Evolutionary conservation across 345 rosid genomes (phyloP).

Genomic region (Melaleuca quinquenervia): DNA sequence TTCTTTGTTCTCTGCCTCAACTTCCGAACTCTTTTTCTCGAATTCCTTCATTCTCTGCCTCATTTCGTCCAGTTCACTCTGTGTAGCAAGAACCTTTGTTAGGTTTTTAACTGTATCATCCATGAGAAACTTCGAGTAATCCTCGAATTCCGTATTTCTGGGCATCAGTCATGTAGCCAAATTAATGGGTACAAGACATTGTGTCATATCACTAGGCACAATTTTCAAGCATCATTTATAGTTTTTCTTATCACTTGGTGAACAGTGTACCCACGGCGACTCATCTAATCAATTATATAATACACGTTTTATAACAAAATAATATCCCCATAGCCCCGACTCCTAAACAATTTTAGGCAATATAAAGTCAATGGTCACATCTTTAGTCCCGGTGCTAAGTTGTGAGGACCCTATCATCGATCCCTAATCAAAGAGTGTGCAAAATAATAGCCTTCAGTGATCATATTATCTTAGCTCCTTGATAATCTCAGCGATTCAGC

Average conservation of each 20-base stretch:
- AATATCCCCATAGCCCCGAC: not conserved
- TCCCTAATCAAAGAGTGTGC: not conserved
- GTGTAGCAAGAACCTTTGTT: not conserved
- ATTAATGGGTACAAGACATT: not conserved
- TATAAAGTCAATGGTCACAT: not conserved
- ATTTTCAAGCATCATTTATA: not conserved
- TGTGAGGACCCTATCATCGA: not conserved
- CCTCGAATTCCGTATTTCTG: too few species aligned
- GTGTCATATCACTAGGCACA: not conserved
- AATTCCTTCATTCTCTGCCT: slow-evolving; percentile 29
- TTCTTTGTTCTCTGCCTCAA: slow-evolving; percentile 25
- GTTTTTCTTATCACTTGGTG: not conserved
- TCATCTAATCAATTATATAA: not conserved
- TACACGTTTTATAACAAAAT: not conserved
- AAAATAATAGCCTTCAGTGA: not conserved
- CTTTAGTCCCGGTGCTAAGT: not conserved
- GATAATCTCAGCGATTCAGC: not conserved
- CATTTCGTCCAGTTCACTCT: slow-evolving; percentile 33
- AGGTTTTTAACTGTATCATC: not conserved
- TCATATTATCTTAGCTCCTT: not conserved
- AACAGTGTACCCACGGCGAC: not conserved
- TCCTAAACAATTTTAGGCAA: not conserved
- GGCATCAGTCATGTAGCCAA: not conserved
- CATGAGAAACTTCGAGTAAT: not conserved
- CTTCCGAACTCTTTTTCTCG: slow-evolving; percentile 25